Base-by-base conservation (phyloP, 805 yeast genomes). In the Metschnikowia cubensis region DNA sequence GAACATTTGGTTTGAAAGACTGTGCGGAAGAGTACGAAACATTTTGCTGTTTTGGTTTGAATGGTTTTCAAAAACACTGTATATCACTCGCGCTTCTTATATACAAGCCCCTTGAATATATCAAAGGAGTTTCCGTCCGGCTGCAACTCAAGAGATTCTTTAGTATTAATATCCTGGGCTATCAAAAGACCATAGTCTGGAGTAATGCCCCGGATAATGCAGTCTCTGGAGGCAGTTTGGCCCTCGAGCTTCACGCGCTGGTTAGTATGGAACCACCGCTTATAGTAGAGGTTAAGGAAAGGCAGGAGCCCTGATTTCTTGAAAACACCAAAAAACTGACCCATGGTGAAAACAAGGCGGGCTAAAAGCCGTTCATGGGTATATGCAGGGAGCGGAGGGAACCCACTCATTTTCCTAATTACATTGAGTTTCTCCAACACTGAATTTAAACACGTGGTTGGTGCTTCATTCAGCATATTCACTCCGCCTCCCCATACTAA, bases 121-220 rank as follows among this genome's bases (percentile, higher is more conserved):
- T 94, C 98, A 62, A 94, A 94, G 3, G 97, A 89, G 64, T 94
- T 94, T 0, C 99, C 99, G 67, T 94, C 99, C 0, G 99, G 98
- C 65, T 91, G 97, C 42, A 94, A 70, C 58, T 89, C 85, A 55
- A 77, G 83, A 4, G 61, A 70, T 38, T 71, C 75, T 0, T 89
- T 87, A 1, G 84, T 81, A 13, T 67, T 60, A 6, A 83, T 65
- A 55, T 87, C 96, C 52, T 81, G 83, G 2, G 88, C 99, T 13
- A 83, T 67, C 50, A 94, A 69, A 70, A 91, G 72, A 0, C 99
- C 99, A 67, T 84, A 87, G 49, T 90, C 96, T 2, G 75, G 71
- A 0, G 96, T 84, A 41, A 94, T 91, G 1, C 99, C 99, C 37
- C 75, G 69, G 44, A 94, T 82, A 38, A 70, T 75, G 6, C 96